A percentile compares a stretch with the other conserved stretches of the same genome.
Evolutionary conservation across 2,329 filamentous ascomycete genomes (phyloP).

Genomic region (Fusarium secorum): DNA sequence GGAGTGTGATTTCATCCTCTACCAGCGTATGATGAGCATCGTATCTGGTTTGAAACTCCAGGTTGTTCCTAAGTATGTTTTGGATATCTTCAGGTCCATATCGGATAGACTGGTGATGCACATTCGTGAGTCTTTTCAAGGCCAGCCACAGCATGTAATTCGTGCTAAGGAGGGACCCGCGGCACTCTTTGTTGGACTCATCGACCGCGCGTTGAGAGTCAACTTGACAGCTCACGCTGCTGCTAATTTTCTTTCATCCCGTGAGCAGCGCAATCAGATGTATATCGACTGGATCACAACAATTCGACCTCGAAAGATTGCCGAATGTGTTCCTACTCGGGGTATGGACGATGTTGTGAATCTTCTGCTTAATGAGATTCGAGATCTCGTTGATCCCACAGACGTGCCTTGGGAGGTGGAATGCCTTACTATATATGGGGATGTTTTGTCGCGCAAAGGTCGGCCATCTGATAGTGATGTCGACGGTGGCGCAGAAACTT

Average conservation of each 20-base stretch:
- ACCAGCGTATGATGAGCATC: conserved; percentile 95
- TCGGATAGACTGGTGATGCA: conserved; percentile 82
- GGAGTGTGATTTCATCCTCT: conserved; percentile 93
- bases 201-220: conserved; percentile 87
- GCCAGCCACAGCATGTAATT: conserved; percentile 84
- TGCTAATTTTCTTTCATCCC: conserved; percentile 88
- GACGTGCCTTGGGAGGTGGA: conserved; percentile 72
- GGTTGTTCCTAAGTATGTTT: conserved; percentile 85
- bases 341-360: conserved; percentile 73
- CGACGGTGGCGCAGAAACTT: conserved; percentile 42
- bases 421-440: conserved; percentile 66
- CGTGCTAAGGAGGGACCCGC: conserved; percentile 88
- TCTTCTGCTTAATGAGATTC: conserved; percentile 71
- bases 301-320: conserved; percentile 68
- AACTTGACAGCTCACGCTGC: conserved; percentile 94
- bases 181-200: conserved; percentile 83
- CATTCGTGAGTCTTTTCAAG: conserved; percentile 84
- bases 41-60: conserved; percentile 89
- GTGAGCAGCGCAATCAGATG: conserved; percentile 93
- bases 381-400: conserved; percentile 73
- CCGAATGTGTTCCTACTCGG: conserved; percentile 67
- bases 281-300: conserved; percentile 86
- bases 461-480: conserved; percentile 45
- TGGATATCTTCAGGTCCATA: conserved; percentile 87
- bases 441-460: conserved; percentile 59